phyloP scores from a whole-genome alignment of 2,329 filamentous ascomycete species.

The Aspergillus pseudoviridinutans region DNA sequence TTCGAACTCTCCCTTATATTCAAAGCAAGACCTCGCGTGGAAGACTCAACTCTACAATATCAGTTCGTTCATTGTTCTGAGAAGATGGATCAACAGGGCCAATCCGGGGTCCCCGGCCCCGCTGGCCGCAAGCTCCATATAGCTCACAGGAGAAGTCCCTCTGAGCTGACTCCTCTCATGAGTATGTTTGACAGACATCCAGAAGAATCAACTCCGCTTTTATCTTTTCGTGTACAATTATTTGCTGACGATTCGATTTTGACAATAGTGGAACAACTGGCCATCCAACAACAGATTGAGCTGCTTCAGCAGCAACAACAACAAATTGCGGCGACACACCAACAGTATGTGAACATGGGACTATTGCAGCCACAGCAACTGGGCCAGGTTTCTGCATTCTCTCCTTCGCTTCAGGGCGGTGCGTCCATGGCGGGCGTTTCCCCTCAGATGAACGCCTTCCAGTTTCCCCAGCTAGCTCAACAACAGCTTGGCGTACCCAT shows the following conservation, averaged over 20 bases:
- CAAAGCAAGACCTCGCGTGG: conserved; percentile 12
- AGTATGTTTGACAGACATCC: conserved; percentile 60
- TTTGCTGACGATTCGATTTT: conserved; percentile 15
- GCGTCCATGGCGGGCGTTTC: conserved; percentile 66
- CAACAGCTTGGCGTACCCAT: conserved; percentile 67
- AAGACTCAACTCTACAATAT: background rate
- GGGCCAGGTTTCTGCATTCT: conserved; percentile 66
- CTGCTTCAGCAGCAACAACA: conserved; percentile 96
- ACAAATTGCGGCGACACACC: conserved; percentile 91
- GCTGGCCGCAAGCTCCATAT: conserved; percentile 90
- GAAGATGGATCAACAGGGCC: conserved; percentile 64
- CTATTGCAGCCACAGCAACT: conserved; percentile 87
- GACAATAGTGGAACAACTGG: conserved; percentile 83
- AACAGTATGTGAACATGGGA: conserved; percentile 97
- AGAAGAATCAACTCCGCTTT: background rate
- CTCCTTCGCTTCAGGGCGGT: conserved; percentile 67
- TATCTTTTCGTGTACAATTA: conserved; percentile 41
- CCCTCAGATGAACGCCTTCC: conserved; percentile 73
- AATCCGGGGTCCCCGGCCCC: conserved; percentile 59
- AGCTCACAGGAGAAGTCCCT: conserved; percentile 93
- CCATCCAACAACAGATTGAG: conserved; percentile 97
- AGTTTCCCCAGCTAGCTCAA: conserved; percentile 78
- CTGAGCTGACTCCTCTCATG: conserved; percentile 95
- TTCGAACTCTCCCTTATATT: conserved; percentile 22
- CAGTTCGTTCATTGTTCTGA: conserved; percentile 16